Percentiles rank a stretch among this genome's conserved stretches.
These are phyloP conservation scores for Aspergillus piperis DNA, from an alignment of 2,329 filamentous ascomycete genomes.

Conservation along the genomic window DNA sequence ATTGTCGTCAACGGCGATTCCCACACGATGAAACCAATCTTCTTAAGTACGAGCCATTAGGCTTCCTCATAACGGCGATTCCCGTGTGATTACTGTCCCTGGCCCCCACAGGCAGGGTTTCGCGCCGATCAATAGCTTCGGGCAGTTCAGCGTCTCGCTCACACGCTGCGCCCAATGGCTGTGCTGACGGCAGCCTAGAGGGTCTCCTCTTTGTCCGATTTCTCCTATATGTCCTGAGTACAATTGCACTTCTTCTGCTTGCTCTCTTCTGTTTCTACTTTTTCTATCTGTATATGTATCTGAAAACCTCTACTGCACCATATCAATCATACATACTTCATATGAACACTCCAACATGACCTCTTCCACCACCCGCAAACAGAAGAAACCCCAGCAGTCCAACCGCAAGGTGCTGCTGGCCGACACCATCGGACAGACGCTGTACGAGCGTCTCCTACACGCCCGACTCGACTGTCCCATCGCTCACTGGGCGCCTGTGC, in stretches of 20 bases:
- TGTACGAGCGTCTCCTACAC: slow-evolving; percentile 1
- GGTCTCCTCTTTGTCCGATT: neutral
- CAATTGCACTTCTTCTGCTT: neutral
- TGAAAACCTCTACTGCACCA: too few relatives aligned
- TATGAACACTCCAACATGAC: neutral
- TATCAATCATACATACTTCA: neutral
- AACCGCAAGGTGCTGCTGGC: neutral
- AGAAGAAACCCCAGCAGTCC: neutral
- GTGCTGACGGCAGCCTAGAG: neutral
- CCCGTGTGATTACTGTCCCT: neutral
- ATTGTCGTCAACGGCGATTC: too few relatives aligned
- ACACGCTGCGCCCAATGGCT: neutral
- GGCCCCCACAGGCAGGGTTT: neutral
- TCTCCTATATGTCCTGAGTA: neutral
- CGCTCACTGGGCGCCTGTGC: neutral
- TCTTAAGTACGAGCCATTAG: too few relatives aligned
- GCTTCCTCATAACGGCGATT: neutral
- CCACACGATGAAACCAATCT: too few relatives aligned
- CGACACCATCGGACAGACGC: neutral
- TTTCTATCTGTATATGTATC: neutral
- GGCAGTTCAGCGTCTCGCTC: neutral
- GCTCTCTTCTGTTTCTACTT: too few relatives aligned
- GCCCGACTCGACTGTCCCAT: neutral
- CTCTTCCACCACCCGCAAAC: neutral
- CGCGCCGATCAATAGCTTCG: neutral